Evolutionary conservation across 2,329 filamentous ascomycete genomes (phyloP).

Genomic region (Penicillium polonicum): DNA sequence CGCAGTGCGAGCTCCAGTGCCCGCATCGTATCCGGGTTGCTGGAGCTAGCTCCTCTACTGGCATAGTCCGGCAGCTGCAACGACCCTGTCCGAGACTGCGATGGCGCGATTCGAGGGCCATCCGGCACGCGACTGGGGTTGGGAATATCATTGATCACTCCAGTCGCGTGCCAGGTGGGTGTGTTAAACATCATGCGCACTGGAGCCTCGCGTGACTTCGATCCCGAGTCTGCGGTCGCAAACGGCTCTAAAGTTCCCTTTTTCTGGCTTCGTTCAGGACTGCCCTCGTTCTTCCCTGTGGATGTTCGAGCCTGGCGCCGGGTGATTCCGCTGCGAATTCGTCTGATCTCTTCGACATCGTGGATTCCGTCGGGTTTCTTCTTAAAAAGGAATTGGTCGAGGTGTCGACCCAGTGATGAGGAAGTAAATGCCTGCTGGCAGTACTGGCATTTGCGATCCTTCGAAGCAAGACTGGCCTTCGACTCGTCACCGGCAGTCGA

Average conservation of each 20-base stretch:
- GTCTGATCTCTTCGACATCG: constrained; percentile 83
- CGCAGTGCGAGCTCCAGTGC: constrained; percentile 82
- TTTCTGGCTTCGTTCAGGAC: constrained; percentile 59
- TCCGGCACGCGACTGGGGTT: constrained; percentile 49
- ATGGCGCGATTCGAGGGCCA: constrained; percentile 35
- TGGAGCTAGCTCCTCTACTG: constrained; percentile 63
- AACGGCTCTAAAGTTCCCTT: constrained; percentile 36
- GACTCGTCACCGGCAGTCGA: constrained; percentile 41
- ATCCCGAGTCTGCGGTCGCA: constrained; percentile 36
- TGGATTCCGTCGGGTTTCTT: constrained; percentile 94
- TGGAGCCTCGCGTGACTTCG: constrained; percentile 37
- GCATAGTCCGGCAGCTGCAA: constrained; percentile 50
- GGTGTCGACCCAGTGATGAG: constrained; percentile 86
- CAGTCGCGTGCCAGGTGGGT: constrained; percentile 72
- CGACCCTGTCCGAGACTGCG: constrained; percentile 33
- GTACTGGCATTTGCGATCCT: constrained; percentile 86
- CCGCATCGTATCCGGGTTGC: constrained; percentile 75
- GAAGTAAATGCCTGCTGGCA: constrained; percentile 90
- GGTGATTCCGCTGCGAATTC: constrained; percentile 80
- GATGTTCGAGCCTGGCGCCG: constrained; percentile 74
- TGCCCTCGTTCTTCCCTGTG: constrained; percentile 55
- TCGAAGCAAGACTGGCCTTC: constrained; percentile 55
- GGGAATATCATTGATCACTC: constrained; percentile 73
- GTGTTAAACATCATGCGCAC: constrained; percentile 56
- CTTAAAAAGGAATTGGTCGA: constrained; percentile 90